Conservation (phyloP, 2,329 filamentous ascomycete species). For the Malbranchea zuffiana region DNA sequence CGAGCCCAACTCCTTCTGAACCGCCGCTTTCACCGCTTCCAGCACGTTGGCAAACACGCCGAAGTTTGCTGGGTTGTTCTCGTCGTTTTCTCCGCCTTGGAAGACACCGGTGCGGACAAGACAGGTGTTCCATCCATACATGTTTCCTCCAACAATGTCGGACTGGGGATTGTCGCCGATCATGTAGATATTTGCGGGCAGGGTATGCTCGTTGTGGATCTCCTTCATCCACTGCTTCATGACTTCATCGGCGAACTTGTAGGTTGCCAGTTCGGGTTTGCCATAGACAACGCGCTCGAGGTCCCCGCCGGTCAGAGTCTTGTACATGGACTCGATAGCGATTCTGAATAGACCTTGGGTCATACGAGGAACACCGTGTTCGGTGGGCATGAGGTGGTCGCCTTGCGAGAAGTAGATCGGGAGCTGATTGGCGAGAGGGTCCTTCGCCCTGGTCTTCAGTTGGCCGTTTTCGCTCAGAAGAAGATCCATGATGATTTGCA, state of each 20-base stretch:
- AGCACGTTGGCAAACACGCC: constrained; percentile 65
- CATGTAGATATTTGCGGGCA: constrained; percentile 65
- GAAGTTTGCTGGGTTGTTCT: constrained; percentile 65
- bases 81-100: constrained; percentile 64
- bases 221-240: constrained; percentile 64
- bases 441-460: constrained; percentile 53
- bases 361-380: constrained; percentile 54
- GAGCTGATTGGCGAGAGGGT: constrained; percentile 55
- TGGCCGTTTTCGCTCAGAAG: constrained; percentile 57
- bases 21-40: constrained; percentile 56
- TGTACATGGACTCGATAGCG: constrained; percentile 55
- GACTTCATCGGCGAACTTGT: constrained; percentile 67
- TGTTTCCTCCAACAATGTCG: constrained; percentile 66
- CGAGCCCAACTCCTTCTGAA: constrained; percentile 58
- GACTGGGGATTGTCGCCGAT: constrained; percentile 64
- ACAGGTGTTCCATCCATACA: constrained; percentile 74
- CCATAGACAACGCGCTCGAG: constrained; percentile 67
- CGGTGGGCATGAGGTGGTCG: constrained; percentile 53
- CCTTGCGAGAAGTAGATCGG: constrained; percentile 64
- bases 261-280: constrained; percentile 64
- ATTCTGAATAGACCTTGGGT: constrained; percentile 67
- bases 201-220: constrained; percentile 59
- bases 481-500: constrained; percentile 66
- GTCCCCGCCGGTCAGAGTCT: constrained; percentile 54
- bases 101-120: constrained; percentile 68